Evolutionary conservation across 1,284 basidiomycete species (phyloP), one percentile per base, ranked within the genome.

Genomic region (Puccinia polysora): DNA sequence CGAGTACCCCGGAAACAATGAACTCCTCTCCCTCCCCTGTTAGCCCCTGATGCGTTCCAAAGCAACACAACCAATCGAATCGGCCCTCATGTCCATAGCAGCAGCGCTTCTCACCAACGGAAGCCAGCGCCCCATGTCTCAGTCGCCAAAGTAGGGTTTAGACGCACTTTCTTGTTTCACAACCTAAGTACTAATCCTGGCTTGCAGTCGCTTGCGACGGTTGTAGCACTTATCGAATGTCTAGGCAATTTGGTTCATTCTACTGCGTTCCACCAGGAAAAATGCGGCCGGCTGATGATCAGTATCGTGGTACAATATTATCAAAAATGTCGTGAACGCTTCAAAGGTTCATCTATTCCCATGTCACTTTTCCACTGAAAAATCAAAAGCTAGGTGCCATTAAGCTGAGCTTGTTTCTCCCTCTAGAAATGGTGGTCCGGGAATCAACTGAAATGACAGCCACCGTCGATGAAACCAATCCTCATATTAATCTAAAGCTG

Each of bases 301-400:
- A 88, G 89, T n/a, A 89, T 97, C 50, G 89, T 97, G 62, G 91
- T 96, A 43, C 93, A 97, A 79, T 97, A 94, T 80, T 97, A 97
- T 78, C 91, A 96, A 78, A 86, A 89, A 47, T 96, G 93, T 77
- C 91, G 89, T 75, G 88, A 92, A 77, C 84, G 88, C 34, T 97
- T 91, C 81, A 87, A 90, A 76, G 86, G 81, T 56, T 77, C 25
- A 34, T 47, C 43, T 5, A 20, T 38, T 50, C 32, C 25, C 8
- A 49, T 49, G 40, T 45, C 45, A 32, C 32, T 45, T 64, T 15
- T 34, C 28, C 62, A 3, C 34, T 52, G 40, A 3, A 47, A 32
- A 18, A 45, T 47, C n/a, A 64, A 52, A n/a, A 7, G 14, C 10
- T 36, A 38, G 20, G 12, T 58, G 32, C 23, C 25, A 28, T 2